phyloP scores from a whole-genome alignment of 2,329 filamentous ascomycete genomes.

The Chrysosphaeria jannelii region DNA sequence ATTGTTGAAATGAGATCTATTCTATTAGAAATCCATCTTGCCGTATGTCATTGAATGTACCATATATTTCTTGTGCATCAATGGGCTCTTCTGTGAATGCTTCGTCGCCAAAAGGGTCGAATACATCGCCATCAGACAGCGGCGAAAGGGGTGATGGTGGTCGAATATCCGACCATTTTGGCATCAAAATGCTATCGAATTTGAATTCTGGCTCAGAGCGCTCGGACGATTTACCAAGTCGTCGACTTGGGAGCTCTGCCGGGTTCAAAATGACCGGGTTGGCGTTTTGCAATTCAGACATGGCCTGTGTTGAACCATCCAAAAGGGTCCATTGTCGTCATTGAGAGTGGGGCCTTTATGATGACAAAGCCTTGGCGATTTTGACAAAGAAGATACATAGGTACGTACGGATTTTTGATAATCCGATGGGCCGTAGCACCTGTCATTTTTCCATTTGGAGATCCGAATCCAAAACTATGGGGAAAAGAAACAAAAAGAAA shows the following conservation, averaged over 20 bases:
- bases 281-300: constrained; percentile 34
- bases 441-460: no score
- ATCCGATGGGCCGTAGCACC: no score
- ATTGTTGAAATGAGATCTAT: constrained; percentile 81
- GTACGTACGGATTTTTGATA: no score
- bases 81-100: constrained; percentile 49
- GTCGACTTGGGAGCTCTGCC: constrained; percentile 63
- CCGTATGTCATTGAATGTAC: constrained; percentile 17
- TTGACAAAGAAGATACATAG: no score
- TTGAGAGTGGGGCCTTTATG: constrained; percentile 2
- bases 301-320: constrained; percentile 6
- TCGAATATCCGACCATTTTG: constrained; percentile 11
- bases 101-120: constrained; percentile 11
- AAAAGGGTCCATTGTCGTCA: neutral
- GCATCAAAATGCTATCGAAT: constrained; percentile 16
- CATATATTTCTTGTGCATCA: constrained; percentile 91
- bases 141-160: constrained; percentile 8
- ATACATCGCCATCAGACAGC: constrained; percentile 8
- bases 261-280: constrained; percentile 81
- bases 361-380: no score
- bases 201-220: constrained; percentile 17
- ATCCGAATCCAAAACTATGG: no score
- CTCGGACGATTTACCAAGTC: constrained; percentile 18
- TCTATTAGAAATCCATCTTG: no score
- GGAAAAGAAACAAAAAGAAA: no score